These are phyloP conservation scores for Phytophthora pistaciae DNA, from an alignment of 352 stramenopile genomes.

Conservation along the genomic window DNA sequence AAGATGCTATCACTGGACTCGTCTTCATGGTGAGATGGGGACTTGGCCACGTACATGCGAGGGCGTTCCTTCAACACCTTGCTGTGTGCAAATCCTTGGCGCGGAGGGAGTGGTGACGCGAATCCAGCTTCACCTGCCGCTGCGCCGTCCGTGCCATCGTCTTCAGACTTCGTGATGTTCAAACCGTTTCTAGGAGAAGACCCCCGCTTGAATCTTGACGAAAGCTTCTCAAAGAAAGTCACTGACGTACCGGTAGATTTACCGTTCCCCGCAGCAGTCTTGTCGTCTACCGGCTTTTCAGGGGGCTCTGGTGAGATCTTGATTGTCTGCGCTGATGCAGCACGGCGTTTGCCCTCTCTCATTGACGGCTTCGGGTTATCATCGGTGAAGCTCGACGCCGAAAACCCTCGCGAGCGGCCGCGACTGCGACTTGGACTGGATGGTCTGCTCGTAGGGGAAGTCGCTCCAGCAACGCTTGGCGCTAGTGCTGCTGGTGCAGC, in stretches of 20 bases:
- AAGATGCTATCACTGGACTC: constrained; percentile 91
- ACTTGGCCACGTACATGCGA: constrained; percentile 82
- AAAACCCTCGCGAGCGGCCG: constrained; percentile 39
- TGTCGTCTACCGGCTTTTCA: constrained; percentile 47
- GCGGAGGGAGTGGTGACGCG: constrained; percentile 33
- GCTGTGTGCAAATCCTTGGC: constrained; percentile 30
- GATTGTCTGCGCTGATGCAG: constrained; percentile 44
- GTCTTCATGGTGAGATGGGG: constrained; percentile 70
- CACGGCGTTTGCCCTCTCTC: constrained; percentile 45
- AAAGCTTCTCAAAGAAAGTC: constrained; percentile 89
- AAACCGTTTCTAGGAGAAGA: constrained; percentile 55
- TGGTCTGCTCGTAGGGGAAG: constrained; percentile 17
- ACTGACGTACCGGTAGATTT: constrained; percentile 54
- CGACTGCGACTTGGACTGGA: constrained; percentile 36
- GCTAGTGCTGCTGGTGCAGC: neutral
- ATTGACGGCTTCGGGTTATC: constrained; percentile 28
- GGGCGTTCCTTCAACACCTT: constrained; percentile 74
- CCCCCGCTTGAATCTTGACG: constrained; percentile 81
- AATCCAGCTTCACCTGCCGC: constrained; percentile 25
- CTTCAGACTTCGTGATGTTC: constrained; percentile 31
- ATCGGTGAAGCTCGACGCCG: constrained; percentile 43
- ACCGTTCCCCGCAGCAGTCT: constrained; percentile 22
- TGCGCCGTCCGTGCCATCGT: constrained; percentile 26
- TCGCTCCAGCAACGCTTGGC: neutral
- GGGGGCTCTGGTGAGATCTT: constrained; percentile 32